Evolutionary conservation across 177 flowering plant genomes (phyloP).

Genomic region (Vitis hybrid): DNA sequence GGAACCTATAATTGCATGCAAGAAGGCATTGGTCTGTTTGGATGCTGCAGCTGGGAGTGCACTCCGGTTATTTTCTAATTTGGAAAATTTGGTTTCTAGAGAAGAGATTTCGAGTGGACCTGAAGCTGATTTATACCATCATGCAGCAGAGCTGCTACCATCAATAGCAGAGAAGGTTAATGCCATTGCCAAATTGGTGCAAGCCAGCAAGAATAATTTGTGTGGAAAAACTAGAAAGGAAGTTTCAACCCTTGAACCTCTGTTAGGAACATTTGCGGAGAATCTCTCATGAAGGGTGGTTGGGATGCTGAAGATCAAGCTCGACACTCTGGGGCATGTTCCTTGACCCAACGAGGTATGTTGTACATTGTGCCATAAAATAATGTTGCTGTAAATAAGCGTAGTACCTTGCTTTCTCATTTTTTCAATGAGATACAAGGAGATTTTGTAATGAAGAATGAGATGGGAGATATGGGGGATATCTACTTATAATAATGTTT

Average conservation of each 20-base stretch:
- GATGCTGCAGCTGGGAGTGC: conserved; percentile 46
- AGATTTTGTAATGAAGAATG: background rate
- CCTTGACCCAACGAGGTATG: background rate
- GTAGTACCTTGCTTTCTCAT: background rate
- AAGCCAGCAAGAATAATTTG: conserved; percentile 10
- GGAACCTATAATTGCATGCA: conserved; percentile 33
- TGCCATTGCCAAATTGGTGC: conserved; percentile 30
- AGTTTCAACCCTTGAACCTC: conserved; percentile 23
- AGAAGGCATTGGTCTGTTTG: conserved; percentile 40
- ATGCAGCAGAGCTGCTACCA: conserved; percentile 41
- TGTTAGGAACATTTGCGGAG: conserved; percentile 31
- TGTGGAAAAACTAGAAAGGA: conserved; percentile 7
- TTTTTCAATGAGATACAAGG: background rate
- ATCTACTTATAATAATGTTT: background rate
- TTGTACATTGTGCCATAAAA: background rate
- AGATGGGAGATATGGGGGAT: background rate
- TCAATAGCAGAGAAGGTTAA: conserved; percentile 39
- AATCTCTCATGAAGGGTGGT: conserved; percentile 28
- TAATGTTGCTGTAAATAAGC: background rate
- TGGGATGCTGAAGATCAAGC: conserved; percentile 26
- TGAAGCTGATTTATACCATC: conserved; percentile 26
- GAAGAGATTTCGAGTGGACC: conserved; percentile 22
- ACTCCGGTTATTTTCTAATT: conserved; percentile 34
- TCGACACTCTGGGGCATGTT: conserved; percentile 1
- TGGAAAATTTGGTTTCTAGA: conserved; percentile 14